Evolutionary conservation across 2,329 filamentous ascomycete species (phyloP).

Genomic region (Akanthomyces dipterigenus): DNA sequence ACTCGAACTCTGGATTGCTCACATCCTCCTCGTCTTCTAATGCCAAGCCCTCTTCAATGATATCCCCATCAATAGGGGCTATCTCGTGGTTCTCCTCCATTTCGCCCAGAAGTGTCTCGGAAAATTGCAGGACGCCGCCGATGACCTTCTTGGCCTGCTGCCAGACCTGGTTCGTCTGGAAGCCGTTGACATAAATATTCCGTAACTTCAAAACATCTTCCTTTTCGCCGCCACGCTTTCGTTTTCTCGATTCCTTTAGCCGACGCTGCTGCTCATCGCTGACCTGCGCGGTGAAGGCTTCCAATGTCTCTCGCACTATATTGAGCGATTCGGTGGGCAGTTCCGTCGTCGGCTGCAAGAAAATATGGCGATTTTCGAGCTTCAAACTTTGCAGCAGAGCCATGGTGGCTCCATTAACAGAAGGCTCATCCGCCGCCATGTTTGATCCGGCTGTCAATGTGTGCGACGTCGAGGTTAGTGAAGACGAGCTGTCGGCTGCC

Average conservation of each 20-base stretch:
- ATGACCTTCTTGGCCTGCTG: conserved; percentile 86
- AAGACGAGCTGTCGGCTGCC: conserved; percentile 44
- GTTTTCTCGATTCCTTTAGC: conserved; percentile 66
- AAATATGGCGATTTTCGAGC: conserved; percentile 58
- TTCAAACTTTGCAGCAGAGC: conserved; percentile 52
- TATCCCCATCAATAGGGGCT: conserved; percentile 19
- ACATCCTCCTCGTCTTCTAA: conserved; percentile 29
- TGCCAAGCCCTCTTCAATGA: conserved; percentile 22
- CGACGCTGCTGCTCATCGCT: conserved; percentile 65
- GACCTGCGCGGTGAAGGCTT: conserved; percentile 68
- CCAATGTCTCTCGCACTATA: conserved; percentile 73
- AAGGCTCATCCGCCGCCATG: conserved; percentile 29
- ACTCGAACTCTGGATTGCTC: conserved; percentile 23
- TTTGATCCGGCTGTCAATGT: conserved; percentile 49
- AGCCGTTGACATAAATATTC: conserved; percentile 79
- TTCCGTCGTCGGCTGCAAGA: conserved; percentile 64
- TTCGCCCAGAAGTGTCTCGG: conserved; percentile 39
- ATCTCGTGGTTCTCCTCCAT: conserved; percentile 36
- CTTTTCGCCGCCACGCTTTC: conserved; percentile 57
- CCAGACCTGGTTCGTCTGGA: conserved; percentile 85
- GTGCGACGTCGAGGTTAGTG: conserved; percentile 57
- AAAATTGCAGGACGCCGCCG: conserved; percentile 44
- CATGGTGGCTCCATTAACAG: conserved; percentile 23
- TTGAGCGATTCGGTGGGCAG: conserved; percentile 65
- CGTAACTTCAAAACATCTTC: conserved; percentile 63